Evolutionary conservation across 1,284 basidiomycete species (phyloP), one percentile per base, ranked within the genome.

Genomic region (Austroboletus sp.): DNA sequence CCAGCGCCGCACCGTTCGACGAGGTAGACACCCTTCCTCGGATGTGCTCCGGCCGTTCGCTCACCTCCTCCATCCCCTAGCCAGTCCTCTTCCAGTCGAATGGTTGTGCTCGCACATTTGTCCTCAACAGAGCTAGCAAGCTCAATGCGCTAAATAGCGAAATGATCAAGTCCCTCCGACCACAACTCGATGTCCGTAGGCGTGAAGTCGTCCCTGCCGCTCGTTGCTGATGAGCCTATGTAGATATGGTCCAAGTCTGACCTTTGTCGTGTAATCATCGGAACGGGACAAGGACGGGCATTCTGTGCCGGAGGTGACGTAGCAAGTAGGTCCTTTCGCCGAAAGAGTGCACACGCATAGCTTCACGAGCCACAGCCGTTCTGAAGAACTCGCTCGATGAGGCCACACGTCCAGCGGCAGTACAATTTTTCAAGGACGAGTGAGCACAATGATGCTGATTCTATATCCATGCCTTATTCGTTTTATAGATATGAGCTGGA

Each of bases 291-390:
- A 23, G 89, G 88, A 10, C 74, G 83, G 49, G 90, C 87, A 10
- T 97, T 98, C 62, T 98, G 94, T 63, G 87, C 91, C 5, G 96
- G 95, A 17, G 95, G 95, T 45, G 96, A 99, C 66, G 89, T 99
- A 45, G 80, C 80, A 52, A 71, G 90, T 90, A 61, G 60, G 82
- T 74, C 38, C 32, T 41, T 37, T 40, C 39, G 26, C 23, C 6
- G 13, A 45, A 27, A 30, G 21, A 21, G 31, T 44, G 23, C 52
- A 40, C 52, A 41, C 39, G 34, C 31, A 41, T 30, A 40, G 32
- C 39, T 41, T 60, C 43, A 67, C 40, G 35, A 32, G 35, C 12
- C 25, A 2, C 55, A 88, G 86, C 66, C 54, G 77, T 88, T 39
- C 68, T 84, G 13, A 50, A 68, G 43, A 57, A 79, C 51, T 76